Percentiles rank a stretch among this genome's conserved stretches.
phyloP scores from a whole-genome alignment of 2,329 filamentous ascomycete species.

The Penicillium sp. region DNA sequence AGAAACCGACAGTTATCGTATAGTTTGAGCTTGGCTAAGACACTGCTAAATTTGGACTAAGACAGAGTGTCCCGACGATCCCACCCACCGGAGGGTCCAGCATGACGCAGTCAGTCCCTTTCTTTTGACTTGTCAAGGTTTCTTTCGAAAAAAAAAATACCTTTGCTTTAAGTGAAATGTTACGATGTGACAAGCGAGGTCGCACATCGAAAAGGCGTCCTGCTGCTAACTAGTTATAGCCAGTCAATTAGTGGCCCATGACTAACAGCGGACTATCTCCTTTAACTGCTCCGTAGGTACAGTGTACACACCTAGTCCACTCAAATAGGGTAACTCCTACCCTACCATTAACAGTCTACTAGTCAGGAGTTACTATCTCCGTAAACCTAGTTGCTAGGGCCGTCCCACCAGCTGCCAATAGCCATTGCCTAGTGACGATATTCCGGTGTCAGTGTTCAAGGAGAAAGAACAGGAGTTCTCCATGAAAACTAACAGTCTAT shows the following conservation, averaged over 20 bases:
- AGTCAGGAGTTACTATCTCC: background rate
- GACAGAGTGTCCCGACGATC: constrained; percentile 13
- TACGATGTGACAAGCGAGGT: background rate
- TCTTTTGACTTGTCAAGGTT: background rate
- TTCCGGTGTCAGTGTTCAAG: background rate
- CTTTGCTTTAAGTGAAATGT: background rate
- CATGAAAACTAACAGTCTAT: too few relatives aligned
- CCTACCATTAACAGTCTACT: background rate
- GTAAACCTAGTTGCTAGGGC: background rate
- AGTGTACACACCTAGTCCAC: background rate
- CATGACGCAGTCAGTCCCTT: background rate
- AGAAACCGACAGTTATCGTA: background rate
- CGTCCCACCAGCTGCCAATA: background rate
- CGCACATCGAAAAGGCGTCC: background rate
- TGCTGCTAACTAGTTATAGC: background rate
- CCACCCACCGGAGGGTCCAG: constrained; percentile 3
- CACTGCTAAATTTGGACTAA: constrained; percentile 20
- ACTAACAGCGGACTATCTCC: background rate
- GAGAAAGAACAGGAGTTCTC: background rate
- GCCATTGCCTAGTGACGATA: background rate
- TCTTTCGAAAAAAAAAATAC: background rate
- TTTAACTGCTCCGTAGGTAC: background rate
- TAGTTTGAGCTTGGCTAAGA: constrained; percentile 14
- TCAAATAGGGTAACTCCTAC: background rate
- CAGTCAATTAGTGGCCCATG: background rate